Base-by-base conservation (phyloP, 352 stramenopile species). In the Phytophthora rubi region DNA sequence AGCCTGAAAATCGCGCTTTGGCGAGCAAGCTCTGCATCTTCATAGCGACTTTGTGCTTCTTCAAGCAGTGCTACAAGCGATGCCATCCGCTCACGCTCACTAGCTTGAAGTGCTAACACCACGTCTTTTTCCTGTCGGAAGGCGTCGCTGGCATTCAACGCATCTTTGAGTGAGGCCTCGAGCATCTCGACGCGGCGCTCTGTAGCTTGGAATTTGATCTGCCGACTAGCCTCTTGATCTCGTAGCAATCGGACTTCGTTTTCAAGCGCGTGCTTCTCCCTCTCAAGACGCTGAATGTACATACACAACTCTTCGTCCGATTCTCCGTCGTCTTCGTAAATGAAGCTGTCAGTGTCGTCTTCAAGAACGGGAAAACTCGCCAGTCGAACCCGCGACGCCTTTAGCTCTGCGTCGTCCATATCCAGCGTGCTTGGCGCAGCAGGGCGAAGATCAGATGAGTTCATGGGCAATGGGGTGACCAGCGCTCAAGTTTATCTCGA, bases 1-100 rank as follows among this genome's bases (percentile, higher is more conserved):
- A 92, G 75, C 65, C 88, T 85, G 66, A 90, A 90, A 15, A 90
- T 74, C 0, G 81, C 82, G 53, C 76, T 81, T 62, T 90, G 82
- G 12, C 82, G 70, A 23, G 81, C 79, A 47, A 74, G 73, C 71
- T 91, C 85, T 10, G 83, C 72, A 42, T 90, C 81, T 21, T 90
- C 85, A 15, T 77, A 82, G 30, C 81, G 75, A 28, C 61, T 71
- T 68, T 88, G 75, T 0, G 79, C 49, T 37, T 79, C 72, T 42
- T 92, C 77, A 1, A 89, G 64, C 15, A 84, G 55, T 0, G 62
- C 56, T 0, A 65, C 75, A 18, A 85, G 53, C 1, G 74, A 70
- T 9, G 67, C 66, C 18, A 77, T 75, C 13, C 72, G 59, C 32
- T 88, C 82, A 3, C 75, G 66, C 21, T 89, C 82, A 39, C 56